These are phyloP conservation scores for Triticum timopheevii DNA, from an alignment of 176 grass and related monocot genomes.

Conservation along the genomic window DNA sequence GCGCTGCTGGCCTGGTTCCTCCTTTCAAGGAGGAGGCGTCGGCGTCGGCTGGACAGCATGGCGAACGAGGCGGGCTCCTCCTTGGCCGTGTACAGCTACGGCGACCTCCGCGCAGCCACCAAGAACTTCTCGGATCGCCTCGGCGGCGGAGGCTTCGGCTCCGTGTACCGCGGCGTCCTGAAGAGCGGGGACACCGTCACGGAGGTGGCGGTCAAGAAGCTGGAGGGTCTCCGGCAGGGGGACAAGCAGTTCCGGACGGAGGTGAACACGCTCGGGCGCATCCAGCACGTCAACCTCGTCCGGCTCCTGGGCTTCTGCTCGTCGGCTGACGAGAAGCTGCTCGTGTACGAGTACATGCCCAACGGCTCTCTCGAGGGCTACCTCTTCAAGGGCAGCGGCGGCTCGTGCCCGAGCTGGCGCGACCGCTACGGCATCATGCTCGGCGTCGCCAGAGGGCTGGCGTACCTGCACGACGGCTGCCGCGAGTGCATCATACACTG, in stretches of 20 bases:
- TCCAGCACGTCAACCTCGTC: conserved; percentile 40
- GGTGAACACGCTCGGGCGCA: conserved; percentile 16
- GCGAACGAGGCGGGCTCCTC: neutral
- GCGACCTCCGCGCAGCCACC: conserved; percentile 33
- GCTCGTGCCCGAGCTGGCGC: neutral
- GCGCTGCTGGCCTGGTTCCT: neutral
- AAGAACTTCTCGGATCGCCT: conserved; percentile 30
- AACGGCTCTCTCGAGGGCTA: conserved; percentile 22
- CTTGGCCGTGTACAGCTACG: conserved; percentile 22
- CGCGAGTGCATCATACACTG: conserved; percentile 28
- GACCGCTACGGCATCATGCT: conserved; percentile 18
- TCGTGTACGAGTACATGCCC: conserved; percentile 48
- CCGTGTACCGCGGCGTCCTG: conserved; percentile 28
- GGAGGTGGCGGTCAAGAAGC: conserved; percentile 30
- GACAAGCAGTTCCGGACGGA: conserved; percentile 34
- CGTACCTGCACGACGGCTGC: conserved; percentile 27
- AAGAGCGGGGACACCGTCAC: neutral
- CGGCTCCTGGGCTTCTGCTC: conserved; percentile 33
- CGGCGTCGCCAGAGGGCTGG: conserved; percentile 10
- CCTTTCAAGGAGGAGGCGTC: neutral
- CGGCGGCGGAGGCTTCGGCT: conserved; percentile 26
- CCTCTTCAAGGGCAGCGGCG: neutral
- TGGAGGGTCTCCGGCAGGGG: conserved; percentile 14
- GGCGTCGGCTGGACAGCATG: neutral
- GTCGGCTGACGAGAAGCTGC: conserved; percentile 1